Base-by-base conservation (phyloP, 225 moss, liverwort and hornwort species). In the Sphagnum contortum region DNA sequence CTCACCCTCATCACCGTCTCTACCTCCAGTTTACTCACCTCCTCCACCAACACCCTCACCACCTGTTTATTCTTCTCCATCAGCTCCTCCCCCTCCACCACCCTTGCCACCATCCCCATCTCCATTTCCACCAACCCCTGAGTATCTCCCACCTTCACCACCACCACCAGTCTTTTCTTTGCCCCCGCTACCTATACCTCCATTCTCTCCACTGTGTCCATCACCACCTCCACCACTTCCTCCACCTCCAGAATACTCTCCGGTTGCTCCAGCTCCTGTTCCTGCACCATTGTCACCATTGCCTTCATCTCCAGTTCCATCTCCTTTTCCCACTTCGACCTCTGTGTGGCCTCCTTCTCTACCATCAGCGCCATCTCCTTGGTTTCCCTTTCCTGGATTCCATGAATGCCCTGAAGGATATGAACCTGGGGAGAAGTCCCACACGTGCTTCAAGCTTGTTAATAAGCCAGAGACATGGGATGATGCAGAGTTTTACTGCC, bases 401-500 rank as follows among this genome's bases (percentile, higher is more conserved):
- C 56, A 45, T 4, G 66, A 56, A 3, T 67, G 67, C 47, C 67
- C 67, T 1, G n/a, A 69, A 46, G 83, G 80, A 1, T 84, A 80
- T 63, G 57, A 62, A 44, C 14, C 63, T 53, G 82, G 82, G 2
- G 60, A 8, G 0, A 29, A 57, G 4, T 84, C 83, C 5, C 60
- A 68, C 8, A 84, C 68, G 6, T 84, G 83, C 69, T 77, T 48
- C 57, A 9, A 45, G 80, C 70, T 84, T 1, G 77, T 80, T 0
- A 70, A 68, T 61, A 68, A 80, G 51, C 49, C 57, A 0, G 63
- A 9, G 68, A 73, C 61, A 55, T 84, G 84, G 84, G 64, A 60
- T 0, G 73, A 84, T 2, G 84, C 84, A 0, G 84, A 84, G 57
- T 75, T 65, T 2, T 51, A 64, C 71, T 84, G 84, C 59, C 69